Conservation (phyloP, 768 basidiomycete genomes). For the Lentinula guzmanii region DNA sequence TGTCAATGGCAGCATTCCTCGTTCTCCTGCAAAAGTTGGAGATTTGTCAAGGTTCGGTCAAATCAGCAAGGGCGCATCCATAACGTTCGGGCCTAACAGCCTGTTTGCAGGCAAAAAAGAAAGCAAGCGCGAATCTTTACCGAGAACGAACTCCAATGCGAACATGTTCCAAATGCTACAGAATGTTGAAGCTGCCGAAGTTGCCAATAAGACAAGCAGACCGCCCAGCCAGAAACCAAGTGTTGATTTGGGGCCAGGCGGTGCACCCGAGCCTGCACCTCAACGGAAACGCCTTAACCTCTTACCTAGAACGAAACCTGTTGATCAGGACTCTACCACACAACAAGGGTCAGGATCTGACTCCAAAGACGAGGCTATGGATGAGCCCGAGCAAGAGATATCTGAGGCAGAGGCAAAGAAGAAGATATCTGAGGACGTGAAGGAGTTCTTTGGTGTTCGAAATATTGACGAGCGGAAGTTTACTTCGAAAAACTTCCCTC, state of each 20-base stretch:
- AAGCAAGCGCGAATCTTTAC: constrained; percentile 64
- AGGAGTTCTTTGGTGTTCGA: constrained; percentile 84
- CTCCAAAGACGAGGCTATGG: constrained; percentile 18
- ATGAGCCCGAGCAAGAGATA: constrained; percentile 44
- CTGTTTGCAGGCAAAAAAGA: constrained; percentile 71
- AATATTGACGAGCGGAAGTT: constrained; percentile 82
- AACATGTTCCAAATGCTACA: constrained; percentile 91
- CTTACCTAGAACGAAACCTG: constrained; percentile 69
- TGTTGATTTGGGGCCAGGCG: constrained; percentile 34
- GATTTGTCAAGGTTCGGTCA: constrained; percentile 88
- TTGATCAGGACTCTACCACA: constrained; percentile 36
- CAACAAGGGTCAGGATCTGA: constrained; percentile 6
- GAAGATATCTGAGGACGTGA: constrained; percentile 75
- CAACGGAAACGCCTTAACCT: constrained; percentile 72
- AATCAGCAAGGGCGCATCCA: constrained; percentile 59
- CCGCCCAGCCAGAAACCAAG: constrained; percentile 45
- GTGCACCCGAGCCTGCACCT: constrained; percentile 37
- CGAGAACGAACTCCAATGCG: constrained; percentile 70
- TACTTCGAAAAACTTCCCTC: constrained; percentile 76
- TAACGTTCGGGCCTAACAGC: constrained; percentile 80
- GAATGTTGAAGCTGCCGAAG: constrained; percentile 48
- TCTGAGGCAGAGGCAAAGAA: constrained; percentile 63
- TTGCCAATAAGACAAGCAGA: constrained; percentile 42
- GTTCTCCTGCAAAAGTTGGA: constrained; percentile 71
- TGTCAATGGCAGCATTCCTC: constrained; percentile 41